Percentiles rank a stretch among this genome's conserved stretches.
phyloP scores from a whole-genome alignment of 805 yeast species.

The Metschnikowia shivogae region DNA sequence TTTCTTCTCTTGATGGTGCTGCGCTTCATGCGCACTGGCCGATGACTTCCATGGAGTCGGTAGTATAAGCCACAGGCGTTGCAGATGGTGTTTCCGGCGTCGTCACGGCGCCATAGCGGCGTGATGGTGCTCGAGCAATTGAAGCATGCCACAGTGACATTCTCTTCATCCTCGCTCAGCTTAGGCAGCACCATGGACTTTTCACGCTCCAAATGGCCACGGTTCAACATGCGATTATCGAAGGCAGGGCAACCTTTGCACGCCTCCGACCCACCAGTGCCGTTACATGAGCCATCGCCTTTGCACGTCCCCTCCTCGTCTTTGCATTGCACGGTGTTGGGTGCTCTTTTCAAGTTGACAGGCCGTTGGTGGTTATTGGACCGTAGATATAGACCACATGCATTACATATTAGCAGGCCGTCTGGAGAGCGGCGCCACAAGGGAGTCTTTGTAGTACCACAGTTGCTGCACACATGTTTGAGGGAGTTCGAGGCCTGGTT shows the following conservation, averaged over 20 bases:
- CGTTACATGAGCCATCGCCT: constrained; percentile 79
- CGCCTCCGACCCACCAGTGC: constrained; percentile 79
- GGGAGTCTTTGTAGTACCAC: constrained; percentile 55
- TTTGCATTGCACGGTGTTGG: constrained; percentile 43
- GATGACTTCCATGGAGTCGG: constrained; percentile 67
- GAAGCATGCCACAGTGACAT: constrained; percentile 69
- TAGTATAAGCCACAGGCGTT: constrained; percentile 85
- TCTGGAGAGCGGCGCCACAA: constrained; percentile 58
- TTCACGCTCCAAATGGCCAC: constrained; percentile 2
- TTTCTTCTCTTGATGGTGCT: constrained; percentile 71
- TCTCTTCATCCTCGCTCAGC: constrained; percentile 25
- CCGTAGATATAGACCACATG: constrained; percentile 56
- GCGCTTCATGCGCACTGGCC: constrained; percentile 74
- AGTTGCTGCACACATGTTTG: constrained; percentile 41
- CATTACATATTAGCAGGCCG: constrained; percentile 54
- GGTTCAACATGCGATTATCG: constrained; percentile 56
- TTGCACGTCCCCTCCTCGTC: constrained; percentile 57
- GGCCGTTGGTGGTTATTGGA: constrained; percentile 65
- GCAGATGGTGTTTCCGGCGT: constrained; percentile 76
- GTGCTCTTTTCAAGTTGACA: constrained; percentile 57
- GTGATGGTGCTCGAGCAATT: constrained; percentile 84
- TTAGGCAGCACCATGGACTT: constrained; percentile 5
- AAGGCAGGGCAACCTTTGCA: constrained; percentile 83
- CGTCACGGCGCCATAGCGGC: constrained; percentile 84
- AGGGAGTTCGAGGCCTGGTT: background rate